Base-by-base conservation (phyloP, 768 basidiomycete genomes). In the Fomitopsis serialis region DNA sequence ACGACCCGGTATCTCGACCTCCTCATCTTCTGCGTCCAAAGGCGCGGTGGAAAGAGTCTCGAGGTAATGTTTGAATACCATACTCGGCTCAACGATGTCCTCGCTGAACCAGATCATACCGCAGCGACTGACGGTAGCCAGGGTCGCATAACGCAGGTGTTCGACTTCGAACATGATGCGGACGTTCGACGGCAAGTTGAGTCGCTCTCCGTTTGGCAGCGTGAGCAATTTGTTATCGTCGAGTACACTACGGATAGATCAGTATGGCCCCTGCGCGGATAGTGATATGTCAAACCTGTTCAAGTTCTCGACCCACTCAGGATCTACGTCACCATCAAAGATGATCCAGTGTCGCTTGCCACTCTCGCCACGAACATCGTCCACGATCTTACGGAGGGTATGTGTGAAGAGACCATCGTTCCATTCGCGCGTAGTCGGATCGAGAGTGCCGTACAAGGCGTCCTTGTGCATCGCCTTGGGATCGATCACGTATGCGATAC, bases 21-120 rank as follows among this genome's bases (percentile, higher is more conserved):
- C 90, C 48, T 98, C 96, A 54, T 98, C 96, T 52, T 94, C 92
- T 9, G 86, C 85, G 63, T 93, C 94, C 61, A 98, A 71, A 11
- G 93, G 82, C 1, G 86, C 75, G 1, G 83, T 74, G 0, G 85
- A 77, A 24, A 98, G 75, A 0, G 86, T 85, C 49, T 81, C 77
- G 44, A 99, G 81, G 64, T 98, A 96, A 65, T 98, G 80, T 48
- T 80, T 83, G 68, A 89, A 97, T 17, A 97, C 81, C 97, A 98
- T 98, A 0, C 78, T 72, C 6, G 94, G 85, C 58, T 92, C 87
- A 24, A 99, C 84, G 45, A 97, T 85, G 58, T 98, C 94, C 54
- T 98, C 94, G 66, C 94, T 98, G 74, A 99, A 99, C 97, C 97
- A 99, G 62, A 99, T 96, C 97, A 99, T 99, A 67, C 97, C 97